A percentile compares a stretch with the other conserved stretches of the same genome.
Conservation (phyloP, 179 eudicot genomes). For the Spinacia oleracea region DNA sequence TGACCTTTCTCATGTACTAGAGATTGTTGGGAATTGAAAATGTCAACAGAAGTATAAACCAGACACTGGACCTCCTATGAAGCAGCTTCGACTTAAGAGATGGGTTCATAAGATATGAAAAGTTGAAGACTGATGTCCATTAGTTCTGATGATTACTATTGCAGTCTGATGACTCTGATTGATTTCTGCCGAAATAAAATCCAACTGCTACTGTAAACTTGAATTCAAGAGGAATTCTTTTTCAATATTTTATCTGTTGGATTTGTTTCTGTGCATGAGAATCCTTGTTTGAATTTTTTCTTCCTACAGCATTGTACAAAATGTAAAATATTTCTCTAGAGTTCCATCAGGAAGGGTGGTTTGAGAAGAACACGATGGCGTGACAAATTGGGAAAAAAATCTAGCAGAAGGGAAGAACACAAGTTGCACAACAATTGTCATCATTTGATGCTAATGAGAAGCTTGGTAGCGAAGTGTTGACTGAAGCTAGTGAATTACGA, state of each 20-base stretch:
- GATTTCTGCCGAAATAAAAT: neutral
- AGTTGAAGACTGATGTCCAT: constrained; percentile 20
- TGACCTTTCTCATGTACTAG: constrained; percentile 26
- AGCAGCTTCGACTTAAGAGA: constrained; percentile 83
- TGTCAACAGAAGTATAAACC: constrained; percentile 78
- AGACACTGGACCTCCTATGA: constrained; percentile 66
- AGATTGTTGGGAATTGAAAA: constrained; percentile 69
- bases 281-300: no score
- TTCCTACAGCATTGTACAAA: no score
- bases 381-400: no score
- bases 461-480: no score
- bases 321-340: no score
- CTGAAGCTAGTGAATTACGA: no score
- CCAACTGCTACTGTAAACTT: neutral
- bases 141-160: neutral
- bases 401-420: no score
- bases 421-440: no score
- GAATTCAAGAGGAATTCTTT: neutral
- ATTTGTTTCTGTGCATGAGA: no score
- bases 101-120: constrained; percentile 64
- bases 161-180: neutral
- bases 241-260: neutral
- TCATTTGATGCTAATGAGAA: no score
- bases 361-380: no score
- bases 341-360: no score